Evolutionary conservation across 2,329 filamentous ascomycete genomes (phyloP).

Genomic region (Westerdykella sp.): DNA sequence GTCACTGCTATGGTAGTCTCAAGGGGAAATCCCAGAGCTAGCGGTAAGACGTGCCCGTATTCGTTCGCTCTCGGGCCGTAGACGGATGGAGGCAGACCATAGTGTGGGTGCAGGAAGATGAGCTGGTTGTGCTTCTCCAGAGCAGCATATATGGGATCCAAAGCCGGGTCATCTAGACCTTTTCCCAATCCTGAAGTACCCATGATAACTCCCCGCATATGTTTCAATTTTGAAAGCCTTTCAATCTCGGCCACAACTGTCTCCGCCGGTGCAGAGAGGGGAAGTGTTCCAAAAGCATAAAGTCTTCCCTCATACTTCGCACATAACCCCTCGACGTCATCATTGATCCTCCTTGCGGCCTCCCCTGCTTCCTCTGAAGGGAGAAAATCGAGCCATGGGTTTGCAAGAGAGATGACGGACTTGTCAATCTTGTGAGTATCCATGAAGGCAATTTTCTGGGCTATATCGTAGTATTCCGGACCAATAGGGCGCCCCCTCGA

Average conservation of each 20-base stretch:
- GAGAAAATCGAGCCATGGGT: conserved; percentile 90
- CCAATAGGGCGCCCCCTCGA: conserved; percentile 76
- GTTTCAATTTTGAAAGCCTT: conserved; percentile 54
- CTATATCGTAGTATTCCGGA: conserved; percentile 72
- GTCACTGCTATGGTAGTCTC: conserved; percentile 89
- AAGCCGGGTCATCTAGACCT: conserved; percentile 69
- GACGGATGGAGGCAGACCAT: conserved; percentile 73
- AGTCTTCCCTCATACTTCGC: conserved; percentile 58
- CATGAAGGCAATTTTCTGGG: conserved; percentile 83
- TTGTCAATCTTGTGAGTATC: conserved; percentile 72
- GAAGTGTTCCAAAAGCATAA: conserved; percentile 78
- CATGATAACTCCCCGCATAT: conserved; percentile 80
- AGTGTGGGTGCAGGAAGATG: conserved; percentile 87
- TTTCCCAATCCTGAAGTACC: conserved; percentile 75
- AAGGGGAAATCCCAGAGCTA: conserved; percentile 82
- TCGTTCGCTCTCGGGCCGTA: conserved; percentile 67
- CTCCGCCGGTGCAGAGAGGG: conserved; percentile 60
- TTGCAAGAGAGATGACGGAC: conserved; percentile 82
- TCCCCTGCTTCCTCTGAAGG: conserved; percentile 52
- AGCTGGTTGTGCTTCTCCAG: conserved; percentile 59
- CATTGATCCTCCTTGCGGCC: conserved; percentile 65
- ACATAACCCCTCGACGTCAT: conserved; percentile 71
- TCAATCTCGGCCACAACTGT: conserved; percentile 60
- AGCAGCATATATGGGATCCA: conserved; percentile 67
- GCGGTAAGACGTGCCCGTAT: conserved; percentile 81